Base-by-base conservation (phyloP, 345 rosid species). In the Eucalyptus curtisii region DNA sequence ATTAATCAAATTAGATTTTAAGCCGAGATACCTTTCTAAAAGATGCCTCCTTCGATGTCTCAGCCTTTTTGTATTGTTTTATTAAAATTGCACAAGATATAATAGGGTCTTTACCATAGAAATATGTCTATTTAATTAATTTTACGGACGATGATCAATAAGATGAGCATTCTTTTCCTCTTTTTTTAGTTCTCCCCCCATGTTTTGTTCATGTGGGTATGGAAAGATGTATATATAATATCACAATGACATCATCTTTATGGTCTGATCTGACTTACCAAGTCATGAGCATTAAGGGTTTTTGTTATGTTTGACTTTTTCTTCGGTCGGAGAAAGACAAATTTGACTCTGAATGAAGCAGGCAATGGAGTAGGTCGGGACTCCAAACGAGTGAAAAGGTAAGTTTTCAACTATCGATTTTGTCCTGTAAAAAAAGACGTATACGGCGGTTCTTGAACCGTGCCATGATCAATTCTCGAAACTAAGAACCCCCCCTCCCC, bases 1-100 rank as follows among this genome's bases (percentile, higher is more conserved):
- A 55, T 92, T 90, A 92, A 92, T 91, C 89, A 92, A 66, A 90
- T 90, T 89, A 91, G 87, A 40, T 40, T 30, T 55, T 37, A 76
- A 76, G 84, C 89, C 87, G 90, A 87, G 55, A 86, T 87, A 52
- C 87, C 47, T 42, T 40, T 22, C 47, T 76, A 20, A 40, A 87
- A 16, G 88, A 19, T 17, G 24, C 31, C n/a, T 27, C 87, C 45
- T 49, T 42, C 87, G 89, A 90, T 90, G 87, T 89, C 89, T 92
- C 86, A 55, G 24, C 61, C 71, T 84, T 64, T 49, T 49, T 79
- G 45, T 86, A 45, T 87, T n/a, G 48, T 80, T 92, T 93, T 79
- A 89, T 92, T 86, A 76, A 90, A 76, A 76, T 91, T 89, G 90
- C 91, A 91, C 89, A 87, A 88, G 53, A 33, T 49, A 86, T 85